These are phyloP conservation scores for Lycium ferocissimum DNA, from an alignment of 257 asterid species.

Conservation along the genomic window DNA sequence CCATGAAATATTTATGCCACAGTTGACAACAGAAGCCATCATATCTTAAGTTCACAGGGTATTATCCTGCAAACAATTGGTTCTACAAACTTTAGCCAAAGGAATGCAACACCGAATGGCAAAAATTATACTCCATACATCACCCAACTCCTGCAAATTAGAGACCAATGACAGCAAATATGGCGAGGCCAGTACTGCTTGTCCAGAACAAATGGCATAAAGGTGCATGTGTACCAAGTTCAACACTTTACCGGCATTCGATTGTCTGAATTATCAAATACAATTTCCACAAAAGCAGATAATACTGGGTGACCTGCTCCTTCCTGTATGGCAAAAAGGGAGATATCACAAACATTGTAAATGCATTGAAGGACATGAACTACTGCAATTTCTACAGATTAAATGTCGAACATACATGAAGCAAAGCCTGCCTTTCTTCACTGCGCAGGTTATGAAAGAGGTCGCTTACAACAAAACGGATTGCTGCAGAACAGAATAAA, in stretches of 20 bases:
- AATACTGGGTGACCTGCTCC: slow-evolving; percentile 95
- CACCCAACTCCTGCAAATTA: slow-evolving; percentile 27
- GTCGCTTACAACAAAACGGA: slow-evolving; percentile 93
- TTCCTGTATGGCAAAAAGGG: slow-evolving; percentile 60
- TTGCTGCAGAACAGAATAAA: slow-evolving; percentile 59
- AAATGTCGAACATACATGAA: slow-evolving; percentile 70
- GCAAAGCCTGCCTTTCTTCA: slow-evolving; percentile 91
- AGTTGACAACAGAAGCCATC: slow-evolving; percentile 7
- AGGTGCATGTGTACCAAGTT: neutral
- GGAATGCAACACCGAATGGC: slow-evolving; percentile 22
- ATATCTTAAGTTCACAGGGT: slow-evolving; percentile 16
- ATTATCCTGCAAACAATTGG: neutral
- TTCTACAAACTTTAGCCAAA: neutral
- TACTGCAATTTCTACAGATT: slow-evolving; percentile 11
- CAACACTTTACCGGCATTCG: slow-evolving; percentile 79
- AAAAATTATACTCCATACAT: slow-evolving; percentile 11
- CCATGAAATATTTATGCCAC: neutral
- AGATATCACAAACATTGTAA: neutral
- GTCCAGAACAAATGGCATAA: slow-evolving; percentile 24
- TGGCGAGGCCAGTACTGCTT: neutral
- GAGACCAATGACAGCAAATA: neutral
- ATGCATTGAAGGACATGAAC: neutral
- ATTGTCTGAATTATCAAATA: slow-evolving; percentile 94
- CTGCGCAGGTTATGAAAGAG: slow-evolving; percentile 91
- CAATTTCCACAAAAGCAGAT: slow-evolving; percentile 98